Base-by-base conservation (phyloP, 441 rosid species). In the Melianthus villosus region DNA sequence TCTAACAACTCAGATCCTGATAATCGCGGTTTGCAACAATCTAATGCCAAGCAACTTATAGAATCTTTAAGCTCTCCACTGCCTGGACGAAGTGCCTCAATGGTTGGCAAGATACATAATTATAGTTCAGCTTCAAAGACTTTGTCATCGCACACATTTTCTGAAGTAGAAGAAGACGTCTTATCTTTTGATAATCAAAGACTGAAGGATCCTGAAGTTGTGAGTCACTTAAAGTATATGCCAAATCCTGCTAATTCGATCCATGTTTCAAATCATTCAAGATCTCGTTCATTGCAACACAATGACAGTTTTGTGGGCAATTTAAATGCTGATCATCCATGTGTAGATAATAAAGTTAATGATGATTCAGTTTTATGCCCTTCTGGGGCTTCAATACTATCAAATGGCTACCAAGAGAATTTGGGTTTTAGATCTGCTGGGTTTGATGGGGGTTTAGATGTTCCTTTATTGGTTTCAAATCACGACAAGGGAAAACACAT, bases 161-260 rank as follows among this genome's bases (percentile, higher is more conserved):
- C 69, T 22, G 69, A 73, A 55, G 51, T 67, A 38, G 82, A 68
- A 59, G 80, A 75, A 44, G 84, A 79, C 56, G 27, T 69, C 43
- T 44, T 79, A 43, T 65, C 71, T 36, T 77, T 73, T 48, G 77
- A 69, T 67, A 77, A 57, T 57, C 94, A 67, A 53, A 69, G 80
- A 54, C 70, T 65, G 14, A 63, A 60, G 39, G 79, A 71, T 58
- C 86, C 75, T 10, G 91, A 75, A 49, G 71, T 69, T 40, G 59
- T 59, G 13, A 49, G 39, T 25, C 68, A 8, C 43, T 50, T 65
- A 18, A 51, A 36, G 28, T 69, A 42, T 61, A 25, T 63, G 46
- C 62, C 73, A 25, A 65, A 55, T 48, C 63, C 79, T 13, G 54
- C 72, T 36, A 68, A 62, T 59, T 46, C 64, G 5, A 45, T 58